These are phyloP conservation scores for Globisporangium parvum DNA, from an alignment of 352 stramenopile species.

Conservation along the genomic window DNA sequence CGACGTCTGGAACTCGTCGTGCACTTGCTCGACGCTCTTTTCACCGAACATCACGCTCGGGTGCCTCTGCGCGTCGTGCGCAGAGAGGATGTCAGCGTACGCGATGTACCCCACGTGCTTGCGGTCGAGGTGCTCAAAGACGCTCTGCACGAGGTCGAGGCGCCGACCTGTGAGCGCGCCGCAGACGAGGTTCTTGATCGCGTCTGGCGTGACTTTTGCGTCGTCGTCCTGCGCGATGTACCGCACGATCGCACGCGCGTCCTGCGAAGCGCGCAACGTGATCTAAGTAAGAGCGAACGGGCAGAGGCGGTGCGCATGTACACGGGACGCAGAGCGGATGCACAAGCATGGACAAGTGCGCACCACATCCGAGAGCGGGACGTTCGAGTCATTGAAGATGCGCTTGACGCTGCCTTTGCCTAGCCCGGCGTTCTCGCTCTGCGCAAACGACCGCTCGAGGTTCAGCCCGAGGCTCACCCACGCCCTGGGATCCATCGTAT, in stretches of 20 bases:
- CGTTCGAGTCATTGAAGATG: conserved; percentile 37
- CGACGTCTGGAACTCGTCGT: conserved; percentile 49
- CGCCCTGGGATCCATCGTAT: conserved; percentile 16
- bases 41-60: conserved; percentile 73
- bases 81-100: conserved; percentile 36
- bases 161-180: conserved; percentile 35
- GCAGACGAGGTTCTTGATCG: conserved; percentile 61
- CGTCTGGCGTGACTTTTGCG: conserved; percentile 30
- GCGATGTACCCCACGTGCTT: conserved; percentile 56
- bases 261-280: conserved; percentile 18
- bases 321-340: neutral
- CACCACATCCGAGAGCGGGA: conserved; percentile 62
- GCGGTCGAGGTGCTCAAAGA: conserved; percentile 60
- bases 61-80: conserved; percentile 48
- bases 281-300: neutral
- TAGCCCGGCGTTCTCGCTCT: conserved; percentile 31
- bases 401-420: conserved; percentile 51
- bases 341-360: neutral
- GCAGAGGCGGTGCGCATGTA: too few species aligned
- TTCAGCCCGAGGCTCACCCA: conserved; percentile 47
- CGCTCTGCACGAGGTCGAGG: conserved; percentile 59
- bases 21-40: conserved; percentile 39
- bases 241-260: conserved; percentile 45
- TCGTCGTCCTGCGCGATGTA: conserved; percentile 29
- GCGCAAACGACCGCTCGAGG: conserved; percentile 40